Percentiles rank a stretch among this genome's conserved stretches.
phyloP scores from a whole-genome alignment of 1,284 basidiomycete species.

The Ganoderma sinense region DNA sequence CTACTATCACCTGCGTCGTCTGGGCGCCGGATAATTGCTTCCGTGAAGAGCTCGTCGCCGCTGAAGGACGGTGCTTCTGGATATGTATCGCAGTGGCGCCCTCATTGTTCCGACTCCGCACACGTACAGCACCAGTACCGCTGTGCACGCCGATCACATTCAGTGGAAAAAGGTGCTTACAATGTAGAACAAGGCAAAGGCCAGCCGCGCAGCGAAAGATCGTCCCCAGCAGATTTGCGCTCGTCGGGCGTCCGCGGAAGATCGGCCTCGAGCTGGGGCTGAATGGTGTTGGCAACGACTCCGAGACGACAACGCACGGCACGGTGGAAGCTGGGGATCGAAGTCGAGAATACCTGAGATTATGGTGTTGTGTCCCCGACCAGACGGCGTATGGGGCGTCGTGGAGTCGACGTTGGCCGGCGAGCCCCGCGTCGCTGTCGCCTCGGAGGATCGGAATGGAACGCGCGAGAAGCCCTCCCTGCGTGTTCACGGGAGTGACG shows the following conservation, averaged over 20 bases:
- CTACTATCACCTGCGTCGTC: background rate
- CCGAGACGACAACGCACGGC: background rate
- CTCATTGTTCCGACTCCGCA: slow-evolving; percentile 1
- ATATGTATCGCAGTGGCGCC: background rate
- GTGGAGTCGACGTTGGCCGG: background rate
- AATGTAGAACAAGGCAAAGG: background rate
- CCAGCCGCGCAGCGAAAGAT: background rate
- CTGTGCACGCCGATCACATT: background rate
- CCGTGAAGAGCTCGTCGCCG: slow-evolving; percentile 4
- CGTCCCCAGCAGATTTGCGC: background rate
- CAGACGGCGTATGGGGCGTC: background rate
- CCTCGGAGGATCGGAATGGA: background rate
- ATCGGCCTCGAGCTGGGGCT: background rate
- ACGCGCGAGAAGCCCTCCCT: background rate
- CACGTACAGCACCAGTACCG: background rate
- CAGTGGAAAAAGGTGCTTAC: background rate
- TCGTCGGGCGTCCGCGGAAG: background rate
- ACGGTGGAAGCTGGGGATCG: background rate
- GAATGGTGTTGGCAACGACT: background rate
- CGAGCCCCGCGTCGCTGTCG: background rate
- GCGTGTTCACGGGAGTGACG: background rate
- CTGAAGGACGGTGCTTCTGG: background rate
- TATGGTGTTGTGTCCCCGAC: background rate
- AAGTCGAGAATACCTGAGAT: background rate
- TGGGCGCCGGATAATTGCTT: background rate